These are phyloP conservation scores for Botrytis medusae DNA, from an alignment of 2,329 filamentous ascomycete species.

Conservation along the genomic window DNA sequence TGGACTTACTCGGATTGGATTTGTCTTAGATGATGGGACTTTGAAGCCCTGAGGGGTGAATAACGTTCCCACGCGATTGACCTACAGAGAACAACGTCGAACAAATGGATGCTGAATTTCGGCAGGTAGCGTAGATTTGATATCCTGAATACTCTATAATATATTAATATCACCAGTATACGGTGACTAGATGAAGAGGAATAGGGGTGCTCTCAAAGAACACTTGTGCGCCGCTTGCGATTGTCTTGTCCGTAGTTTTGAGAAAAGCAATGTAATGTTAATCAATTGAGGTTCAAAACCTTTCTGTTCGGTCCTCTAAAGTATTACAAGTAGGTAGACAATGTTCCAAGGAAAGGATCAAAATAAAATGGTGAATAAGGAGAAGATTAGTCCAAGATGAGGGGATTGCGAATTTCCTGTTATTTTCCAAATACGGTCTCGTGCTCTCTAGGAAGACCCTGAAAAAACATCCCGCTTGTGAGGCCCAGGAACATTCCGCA, in stretches of 20 bases:
- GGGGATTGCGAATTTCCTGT: constrained; percentile 7
- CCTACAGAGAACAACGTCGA: not conserved
- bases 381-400: not conserved
- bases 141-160: not conserved
- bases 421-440: constrained; percentile 6
- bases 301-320: not conserved
- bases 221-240: not conserved
- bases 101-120: not conserved
- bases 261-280: not conserved
- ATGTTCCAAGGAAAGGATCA: not conserved
- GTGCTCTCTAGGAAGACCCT: constrained; percentile 8
- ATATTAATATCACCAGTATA: not conserved
- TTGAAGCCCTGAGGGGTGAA: not conserved
- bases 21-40: not conserved
- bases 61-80: not conserved
- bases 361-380: not conserved
- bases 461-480: not conserved
- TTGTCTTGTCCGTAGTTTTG: not conserved
- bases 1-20: not conserved
- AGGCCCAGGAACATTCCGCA: constrained; percentile 14
- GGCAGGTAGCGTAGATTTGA: not conserved
- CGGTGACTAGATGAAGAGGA: not conserved
- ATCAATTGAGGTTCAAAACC: not conserved
- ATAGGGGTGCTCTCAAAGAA: not conserved
- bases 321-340: not conserved